A percentile compares a stretch with the other conserved stretches of the same genome.
These are phyloP conservation scores for Marchantia paleacea DNA, from an alignment of 225 moss, liverwort and hornwort species.

Conservation along the genomic window DNA sequence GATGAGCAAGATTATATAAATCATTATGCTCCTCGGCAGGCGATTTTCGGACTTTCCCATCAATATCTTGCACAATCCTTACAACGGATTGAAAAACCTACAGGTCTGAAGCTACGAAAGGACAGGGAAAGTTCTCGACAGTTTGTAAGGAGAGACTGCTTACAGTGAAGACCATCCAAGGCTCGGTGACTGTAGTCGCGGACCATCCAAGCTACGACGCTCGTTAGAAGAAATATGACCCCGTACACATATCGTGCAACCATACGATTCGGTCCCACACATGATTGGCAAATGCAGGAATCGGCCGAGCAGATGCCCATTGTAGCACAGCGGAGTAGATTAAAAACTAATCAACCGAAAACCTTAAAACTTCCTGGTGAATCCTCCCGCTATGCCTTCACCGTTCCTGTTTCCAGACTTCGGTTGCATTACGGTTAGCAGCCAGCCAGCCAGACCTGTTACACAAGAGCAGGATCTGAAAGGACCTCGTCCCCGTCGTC, in stretches of 20 bases:
- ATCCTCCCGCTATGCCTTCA: background rate
- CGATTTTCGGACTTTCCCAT: too few species aligned
- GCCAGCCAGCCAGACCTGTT: too few species aligned
- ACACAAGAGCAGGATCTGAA: background rate
- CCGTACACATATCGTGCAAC: conserved; percentile 84
- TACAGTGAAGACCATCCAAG: conserved; percentile 60
- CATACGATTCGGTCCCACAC: conserved; percentile 74
- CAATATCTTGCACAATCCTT: too few species aligned
- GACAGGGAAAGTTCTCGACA: too few species aligned
- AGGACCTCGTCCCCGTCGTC: background rate
- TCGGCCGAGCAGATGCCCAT: conserved; percentile 48
- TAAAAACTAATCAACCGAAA: background rate
- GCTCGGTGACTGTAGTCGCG: conserved; percentile 79
- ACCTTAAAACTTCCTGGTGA: background rate
- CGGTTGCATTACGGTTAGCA: background rate
- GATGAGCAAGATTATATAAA: too few species aligned
- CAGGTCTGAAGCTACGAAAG: too few species aligned
- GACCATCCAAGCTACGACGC: conserved; percentile 79
- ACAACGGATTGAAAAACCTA: too few species aligned
- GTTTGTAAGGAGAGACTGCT: conserved; percentile 26
- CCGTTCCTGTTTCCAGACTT: background rate
- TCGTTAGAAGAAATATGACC: conserved; percentile 69
- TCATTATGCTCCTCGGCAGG: too few species aligned
- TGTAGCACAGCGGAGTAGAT: background rate
- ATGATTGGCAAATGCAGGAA: conserved; percentile 76